These are phyloP conservation scores for Albatrellus ellisii DNA, from an alignment of 768 basidiomycete species.

Conservation along the genomic window DNA sequence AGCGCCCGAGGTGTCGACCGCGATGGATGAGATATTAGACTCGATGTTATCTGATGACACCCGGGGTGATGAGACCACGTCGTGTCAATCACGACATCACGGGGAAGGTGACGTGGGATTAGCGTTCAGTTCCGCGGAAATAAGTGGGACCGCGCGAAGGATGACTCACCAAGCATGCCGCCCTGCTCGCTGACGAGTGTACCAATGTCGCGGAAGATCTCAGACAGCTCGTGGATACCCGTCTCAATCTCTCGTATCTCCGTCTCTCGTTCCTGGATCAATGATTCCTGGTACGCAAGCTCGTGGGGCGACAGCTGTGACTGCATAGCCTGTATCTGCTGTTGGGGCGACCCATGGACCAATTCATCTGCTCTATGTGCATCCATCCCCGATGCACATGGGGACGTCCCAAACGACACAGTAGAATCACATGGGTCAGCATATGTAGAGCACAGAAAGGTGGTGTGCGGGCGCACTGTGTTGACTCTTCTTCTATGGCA, in stretches of 20 bases:
- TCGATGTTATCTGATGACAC: conserved; percentile 82
- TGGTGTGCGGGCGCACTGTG: conserved; percentile 17
- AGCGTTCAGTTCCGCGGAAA: not conserved
- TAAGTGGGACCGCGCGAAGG: not conserved
- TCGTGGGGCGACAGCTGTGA: conserved; percentile 78
- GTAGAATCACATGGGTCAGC: too few relatives aligned
- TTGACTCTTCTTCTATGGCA: conserved; percentile 64
- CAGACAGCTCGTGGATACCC: conserved; percentile 89
- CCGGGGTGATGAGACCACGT: too few relatives aligned
- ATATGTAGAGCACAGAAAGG: not conserved
- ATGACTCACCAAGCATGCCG: conserved; percentile 75
- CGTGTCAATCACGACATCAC: conserved; percentile 1
- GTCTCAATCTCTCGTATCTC: conserved; percentile 96
- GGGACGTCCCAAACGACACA: conserved; percentile 4
- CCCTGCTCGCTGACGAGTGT: conserved; percentile 93
- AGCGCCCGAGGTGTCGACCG: conserved; percentile 69
- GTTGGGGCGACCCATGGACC: conserved; percentile 36
- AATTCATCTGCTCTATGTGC: conserved; percentile 10
- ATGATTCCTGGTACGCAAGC: conserved; percentile 88
- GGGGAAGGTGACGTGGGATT: not conserved
- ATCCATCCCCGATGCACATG: not conserved
- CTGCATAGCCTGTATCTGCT: conserved; percentile 60
- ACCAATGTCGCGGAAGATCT: conserved; percentile 94
- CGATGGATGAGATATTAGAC: conserved; percentile 80
- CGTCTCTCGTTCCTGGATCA: conserved; percentile 86